phyloP scores from a whole-genome alignment of 805 yeast species.

The Wickerhamiella spandovensis region DNA sequence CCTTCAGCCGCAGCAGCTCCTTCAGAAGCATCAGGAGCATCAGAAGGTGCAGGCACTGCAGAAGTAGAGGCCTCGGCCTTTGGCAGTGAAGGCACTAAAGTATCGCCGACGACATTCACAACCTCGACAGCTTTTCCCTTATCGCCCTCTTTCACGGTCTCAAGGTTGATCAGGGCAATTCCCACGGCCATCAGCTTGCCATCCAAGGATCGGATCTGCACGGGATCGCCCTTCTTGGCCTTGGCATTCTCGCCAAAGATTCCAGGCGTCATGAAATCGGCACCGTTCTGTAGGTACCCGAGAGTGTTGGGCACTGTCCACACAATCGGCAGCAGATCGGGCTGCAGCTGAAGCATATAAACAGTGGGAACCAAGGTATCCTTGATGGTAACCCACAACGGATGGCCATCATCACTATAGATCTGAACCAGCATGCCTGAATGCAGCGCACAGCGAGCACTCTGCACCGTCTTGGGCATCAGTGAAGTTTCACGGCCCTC shows the following conservation, averaged over 20 bases:
- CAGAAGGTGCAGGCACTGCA: conserved; percentile 2
- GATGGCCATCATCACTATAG: conserved; percentile 48
- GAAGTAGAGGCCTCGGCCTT: conserved; percentile 15
- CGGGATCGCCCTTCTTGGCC: conserved; percentile 41
- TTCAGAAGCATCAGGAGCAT: conserved; percentile 7
- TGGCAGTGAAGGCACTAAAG: conserved; percentile 41
- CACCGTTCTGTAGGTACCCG: conserved; percentile 59
- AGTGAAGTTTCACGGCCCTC: conserved; percentile 28
- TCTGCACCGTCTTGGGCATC: conserved; percentile 41
- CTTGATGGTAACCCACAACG: conserved; percentile 52
- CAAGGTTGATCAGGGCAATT: conserved; percentile 28
- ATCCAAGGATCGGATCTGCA: conserved; percentile 53
- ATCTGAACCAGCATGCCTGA: conserved; percentile 44
- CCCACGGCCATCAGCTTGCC: conserved; percentile 20
- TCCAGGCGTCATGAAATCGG: conserved; percentile 37
- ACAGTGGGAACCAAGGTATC: conserved; percentile 44
- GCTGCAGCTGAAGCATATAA: conserved; percentile 57
- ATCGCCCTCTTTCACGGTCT: conserved; percentile 37
- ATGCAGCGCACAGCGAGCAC: conserved; percentile 45
- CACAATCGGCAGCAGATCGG: conserved; percentile 51
- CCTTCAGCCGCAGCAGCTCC: conserved; percentile 9
- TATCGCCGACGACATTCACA: conserved; percentile 57
- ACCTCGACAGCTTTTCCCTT: conserved; percentile 71
- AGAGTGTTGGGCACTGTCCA: conserved; percentile 65
- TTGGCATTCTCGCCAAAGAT: conserved; percentile 43